A percentile compares a stretch with the other conserved stretches of the same genome.
Evolutionary conservation across 2,329 filamentous ascomycete species (phyloP).

Genomic region (Ceratocystis diversiconidia): DNA sequence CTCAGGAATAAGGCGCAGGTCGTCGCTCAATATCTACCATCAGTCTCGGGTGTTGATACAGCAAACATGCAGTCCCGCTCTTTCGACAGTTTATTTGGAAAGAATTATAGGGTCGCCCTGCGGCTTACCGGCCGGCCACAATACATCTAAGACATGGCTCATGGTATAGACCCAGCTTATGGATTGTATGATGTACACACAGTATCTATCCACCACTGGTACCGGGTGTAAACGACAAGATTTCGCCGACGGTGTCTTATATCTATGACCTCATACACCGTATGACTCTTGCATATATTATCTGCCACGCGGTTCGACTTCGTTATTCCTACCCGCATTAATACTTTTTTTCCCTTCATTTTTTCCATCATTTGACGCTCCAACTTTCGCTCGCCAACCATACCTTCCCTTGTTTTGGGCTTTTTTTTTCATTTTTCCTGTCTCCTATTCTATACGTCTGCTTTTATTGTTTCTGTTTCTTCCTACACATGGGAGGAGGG

Average conservation of each 20-base stretch:
- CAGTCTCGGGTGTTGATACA: not conserved
- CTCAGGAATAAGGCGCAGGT: constrained; percentile 2
- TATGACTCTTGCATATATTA: constrained; percentile 8
- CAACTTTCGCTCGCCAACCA: not conserved
- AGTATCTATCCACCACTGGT: not conserved
- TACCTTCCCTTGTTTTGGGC: not conserved
- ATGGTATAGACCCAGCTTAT: not conserved
- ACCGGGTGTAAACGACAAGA: not conserved
- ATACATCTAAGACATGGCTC: not conserved
- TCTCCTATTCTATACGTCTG: not conserved
- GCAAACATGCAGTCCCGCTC: not conserved
- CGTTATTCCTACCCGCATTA: not conserved
- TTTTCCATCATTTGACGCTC: not conserved
- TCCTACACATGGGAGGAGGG: not conserved
- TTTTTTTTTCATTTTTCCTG: not conserved
- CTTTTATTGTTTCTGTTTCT: not conserved
- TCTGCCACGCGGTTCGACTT: not conserved
- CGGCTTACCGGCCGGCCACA: not conserved
- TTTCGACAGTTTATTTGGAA: not conserved
- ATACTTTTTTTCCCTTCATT: not conserved
- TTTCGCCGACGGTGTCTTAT: not conserved
- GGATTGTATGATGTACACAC: not conserved
- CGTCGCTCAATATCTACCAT: not conserved
- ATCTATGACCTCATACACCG: not conserved
- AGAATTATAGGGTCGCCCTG: not conserved